Base-by-base conservation (phyloP, 208 protist genomes). In the Acanthamoeba healyi region DNA sequence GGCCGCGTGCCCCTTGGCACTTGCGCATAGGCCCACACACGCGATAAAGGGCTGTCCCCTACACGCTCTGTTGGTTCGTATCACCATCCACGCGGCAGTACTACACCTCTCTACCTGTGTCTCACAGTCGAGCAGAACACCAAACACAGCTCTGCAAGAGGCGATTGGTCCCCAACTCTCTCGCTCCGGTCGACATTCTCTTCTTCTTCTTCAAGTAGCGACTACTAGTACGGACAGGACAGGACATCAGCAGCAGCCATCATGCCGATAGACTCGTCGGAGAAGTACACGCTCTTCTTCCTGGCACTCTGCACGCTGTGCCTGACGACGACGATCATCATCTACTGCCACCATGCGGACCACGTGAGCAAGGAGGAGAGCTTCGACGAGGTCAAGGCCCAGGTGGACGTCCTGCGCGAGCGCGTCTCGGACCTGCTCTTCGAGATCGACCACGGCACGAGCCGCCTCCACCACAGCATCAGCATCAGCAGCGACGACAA, bases 251-350 rank as follows among this genome's bases (percentile, higher is more conserved):
- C n/a, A 22, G 51, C 54, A 61, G 15, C 7, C 12, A 61, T 9
- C 6, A 79, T 79, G 70, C 36, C 15, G 4, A 5, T 79, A 3
- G 40, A 79, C 34, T 49, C 70, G 7, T 67, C 61, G 0, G 70
- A 79, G 29, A 79, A 79, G 17, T 79, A 79, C 14, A 79, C 70
- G 36, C 70, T 79, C 6, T 79, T 79, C 70, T 79, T 79, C 19
- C 22, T 79, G 5, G 70, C 70, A 19, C 70, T 79, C 22, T 79
- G 70, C 36, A 46, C 70, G 40, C 36, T 79, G 22, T 79, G 70
- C 36, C 70, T 79, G 22, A 79, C 70, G 22, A 79, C 70, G 12
- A 79, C 70, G 1, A 79, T 79, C 32, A 79, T 79, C 70, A 79
- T 79, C 36, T 79, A 79, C 40, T 79, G 70, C 24, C 70, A 79